Evolutionary conservation across 371 early-diverging fungal species (phyloP).

Genomic region (Nematocida parisii): DNA sequence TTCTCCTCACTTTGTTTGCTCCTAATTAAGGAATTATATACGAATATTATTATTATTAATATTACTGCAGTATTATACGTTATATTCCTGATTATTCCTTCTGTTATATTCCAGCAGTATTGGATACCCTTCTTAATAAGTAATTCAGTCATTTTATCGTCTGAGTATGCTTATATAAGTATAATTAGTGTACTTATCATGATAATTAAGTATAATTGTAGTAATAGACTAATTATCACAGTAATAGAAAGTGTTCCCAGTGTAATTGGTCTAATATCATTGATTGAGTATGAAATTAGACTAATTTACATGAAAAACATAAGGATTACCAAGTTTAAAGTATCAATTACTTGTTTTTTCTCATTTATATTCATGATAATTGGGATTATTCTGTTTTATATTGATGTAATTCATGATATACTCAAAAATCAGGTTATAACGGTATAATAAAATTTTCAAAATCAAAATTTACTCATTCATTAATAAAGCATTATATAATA

Average conservation of each 20-base stretch:
- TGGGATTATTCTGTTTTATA: background rate
- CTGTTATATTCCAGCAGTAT: background rate
- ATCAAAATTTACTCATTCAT: no score
- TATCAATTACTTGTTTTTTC: background rate
- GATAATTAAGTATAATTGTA: background rate
- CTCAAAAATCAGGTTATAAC: no score
- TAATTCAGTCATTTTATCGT: background rate
- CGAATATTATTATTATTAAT: no score
- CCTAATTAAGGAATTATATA: no score
- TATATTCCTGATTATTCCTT: constrained; percentile 6
- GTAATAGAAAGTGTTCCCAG: background rate
- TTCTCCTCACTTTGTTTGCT: no score
- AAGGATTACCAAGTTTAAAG: background rate
- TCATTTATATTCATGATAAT: background rate
- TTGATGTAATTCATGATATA: no score
- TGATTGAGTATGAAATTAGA: constrained; percentile 3
- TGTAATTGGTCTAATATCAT: background rate
- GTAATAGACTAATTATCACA: background rate
- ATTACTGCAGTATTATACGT: no score
- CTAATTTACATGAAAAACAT: background rate
- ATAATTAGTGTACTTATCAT: background rate
- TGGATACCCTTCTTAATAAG: constrained; percentile 7
- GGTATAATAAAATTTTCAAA: no score
- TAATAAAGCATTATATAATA: no score
- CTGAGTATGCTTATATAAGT: background rate